A percentile compares a stretch with the other conserved stretches of the same genome.
phyloP scores from a whole-genome alignment of 2,329 filamentous ascomycete genomes.

The Capronia americana region DNA sequence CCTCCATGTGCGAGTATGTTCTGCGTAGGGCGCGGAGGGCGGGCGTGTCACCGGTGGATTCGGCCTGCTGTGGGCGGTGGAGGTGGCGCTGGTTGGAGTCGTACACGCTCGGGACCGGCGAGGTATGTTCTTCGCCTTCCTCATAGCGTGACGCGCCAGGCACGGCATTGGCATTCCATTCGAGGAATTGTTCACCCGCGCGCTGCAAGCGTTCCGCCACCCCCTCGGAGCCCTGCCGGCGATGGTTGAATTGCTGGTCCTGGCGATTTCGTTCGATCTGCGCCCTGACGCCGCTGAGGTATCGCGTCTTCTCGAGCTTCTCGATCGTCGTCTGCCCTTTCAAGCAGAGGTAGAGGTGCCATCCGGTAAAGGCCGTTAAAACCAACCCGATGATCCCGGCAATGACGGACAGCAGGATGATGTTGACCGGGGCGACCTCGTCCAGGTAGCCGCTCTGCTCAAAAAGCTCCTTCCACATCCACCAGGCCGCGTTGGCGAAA shows the following conservation, averaged over 20 bases:
- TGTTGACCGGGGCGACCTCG: conserved; percentile 84
- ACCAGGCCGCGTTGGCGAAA: conserved; percentile 77
- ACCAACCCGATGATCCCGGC: conserved; percentile 91
- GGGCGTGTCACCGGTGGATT: conserved; percentile 33
- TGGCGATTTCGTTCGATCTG: conserved; percentile 70
- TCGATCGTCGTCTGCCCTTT: conserved; percentile 93
- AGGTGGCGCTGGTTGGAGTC: conserved; percentile 15
- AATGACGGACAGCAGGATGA: conserved; percentile 83
- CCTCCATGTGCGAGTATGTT: conserved; percentile 58
- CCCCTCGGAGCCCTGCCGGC: conserved; percentile 43
- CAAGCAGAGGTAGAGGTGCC: conserved; percentile 84
- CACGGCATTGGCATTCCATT: conserved; percentile 80
- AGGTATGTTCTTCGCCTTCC: conserved; percentile 72
- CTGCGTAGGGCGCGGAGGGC: conserved; percentile 58
- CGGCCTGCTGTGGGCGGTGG: neutral
- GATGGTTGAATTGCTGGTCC: conserved; percentile 57
- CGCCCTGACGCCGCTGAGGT: conserved; percentile 79
- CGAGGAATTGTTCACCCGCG: conserved; percentile 75
- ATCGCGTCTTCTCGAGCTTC: conserved; percentile 92
- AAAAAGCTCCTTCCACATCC: conserved; percentile 86
- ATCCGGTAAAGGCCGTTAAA: conserved; percentile 83
- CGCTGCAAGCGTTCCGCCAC: conserved; percentile 57
- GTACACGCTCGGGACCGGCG: conserved; percentile 40
- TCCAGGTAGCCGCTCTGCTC: conserved; percentile 74
- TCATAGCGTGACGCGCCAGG: conserved; percentile 81